These are phyloP conservation scores for Claviceps fusiformis DNA, from an alignment of 2,329 filamentous ascomycete species.

Conservation along the genomic window DNA sequence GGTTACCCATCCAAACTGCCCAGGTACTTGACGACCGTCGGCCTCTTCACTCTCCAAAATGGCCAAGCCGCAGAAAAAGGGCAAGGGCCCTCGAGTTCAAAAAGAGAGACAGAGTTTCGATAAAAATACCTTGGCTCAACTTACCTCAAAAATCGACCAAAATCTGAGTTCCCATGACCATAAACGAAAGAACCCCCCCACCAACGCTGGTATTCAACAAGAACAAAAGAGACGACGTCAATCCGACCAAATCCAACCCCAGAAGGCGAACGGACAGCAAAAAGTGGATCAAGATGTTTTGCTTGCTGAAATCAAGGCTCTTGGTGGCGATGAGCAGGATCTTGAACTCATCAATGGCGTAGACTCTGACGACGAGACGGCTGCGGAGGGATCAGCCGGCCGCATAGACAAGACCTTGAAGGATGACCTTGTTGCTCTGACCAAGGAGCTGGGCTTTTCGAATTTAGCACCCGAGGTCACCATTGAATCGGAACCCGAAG, in stretches of 20 bases:
- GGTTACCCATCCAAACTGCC: neutral
- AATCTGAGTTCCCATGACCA: slow-evolving; percentile 29
- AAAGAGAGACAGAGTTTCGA: slow-evolving; percentile 25
- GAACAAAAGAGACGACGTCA: slow-evolving; percentile 26
- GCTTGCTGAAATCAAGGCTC: slow-evolving; percentile 48
- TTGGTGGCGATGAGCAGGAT: slow-evolving; percentile 54
- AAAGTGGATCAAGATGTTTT: slow-evolving; percentile 27
- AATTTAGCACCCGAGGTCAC: slow-evolving; percentile 21
- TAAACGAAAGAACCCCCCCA: slow-evolving; percentile 31
- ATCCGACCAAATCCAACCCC: slow-evolving; percentile 9
- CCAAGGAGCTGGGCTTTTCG: slow-evolving; percentile 25
- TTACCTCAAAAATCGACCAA: slow-evolving; percentile 45
- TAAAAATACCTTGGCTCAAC: slow-evolving; percentile 33
- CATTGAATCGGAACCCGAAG: slow-evolving; percentile 24
- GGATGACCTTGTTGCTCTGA: slow-evolving; percentile 23
- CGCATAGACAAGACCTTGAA: slow-evolving; percentile 28
- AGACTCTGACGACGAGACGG: slow-evolving; percentile 27
- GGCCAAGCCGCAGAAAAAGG: slow-evolving; percentile 25
- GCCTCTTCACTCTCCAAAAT: slow-evolving; percentile 11
- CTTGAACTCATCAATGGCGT: slow-evolving; percentile 44
- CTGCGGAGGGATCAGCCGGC: slow-evolving; percentile 17
- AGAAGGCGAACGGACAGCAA: slow-evolving; percentile 13
- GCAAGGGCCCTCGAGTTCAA: slow-evolving; percentile 15
- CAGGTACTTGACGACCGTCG: neutral
- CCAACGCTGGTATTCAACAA: slow-evolving; percentile 19